phyloP scores from a whole-genome alignment of 345 rosid species.

The Zanthoxylum bungeanum region DNA sequence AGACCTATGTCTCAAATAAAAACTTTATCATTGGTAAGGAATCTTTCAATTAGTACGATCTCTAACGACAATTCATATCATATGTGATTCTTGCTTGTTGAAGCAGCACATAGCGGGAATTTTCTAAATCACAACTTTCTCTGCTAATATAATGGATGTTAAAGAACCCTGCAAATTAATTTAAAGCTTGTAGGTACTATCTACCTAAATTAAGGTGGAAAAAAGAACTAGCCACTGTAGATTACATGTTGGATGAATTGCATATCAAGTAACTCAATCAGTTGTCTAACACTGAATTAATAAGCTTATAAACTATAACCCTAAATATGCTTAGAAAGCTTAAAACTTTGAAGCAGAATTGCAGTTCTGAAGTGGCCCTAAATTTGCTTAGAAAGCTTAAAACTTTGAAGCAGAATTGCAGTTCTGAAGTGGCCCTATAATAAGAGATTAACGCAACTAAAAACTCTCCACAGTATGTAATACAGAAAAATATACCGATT shows the following conservation, averaged over 20 bases:
- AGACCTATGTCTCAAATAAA: slow-evolving; percentile 39
- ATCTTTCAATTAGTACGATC: slow-evolving; percentile 8
- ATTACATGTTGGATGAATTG: background rate
- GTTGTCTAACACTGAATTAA: background rate
- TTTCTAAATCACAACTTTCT: background rate
- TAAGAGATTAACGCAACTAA: background rate
- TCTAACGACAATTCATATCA: background rate
- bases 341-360: background rate
- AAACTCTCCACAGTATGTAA: background rate
- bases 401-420: background rate
- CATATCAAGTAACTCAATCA: background rate
- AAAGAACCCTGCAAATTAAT: background rate
- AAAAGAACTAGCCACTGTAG: background rate
- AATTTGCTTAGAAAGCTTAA: background rate
- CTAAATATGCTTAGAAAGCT: background rate
- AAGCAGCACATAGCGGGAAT: background rate
- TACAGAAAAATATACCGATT: slow-evolving; percentile 47
- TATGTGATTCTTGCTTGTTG: background rate
- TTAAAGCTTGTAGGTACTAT: background rate
- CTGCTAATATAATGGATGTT: background rate
- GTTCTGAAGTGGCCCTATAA: background rate
- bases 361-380: background rate
- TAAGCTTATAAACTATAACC: background rate
- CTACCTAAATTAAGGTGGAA: background rate
- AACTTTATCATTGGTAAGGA: background rate